Evolutionary conservation across 164 flowering plant species (phyloP), one percentile per base, ranked within the genome.

Genomic region (Tetracentron sinense): DNA sequence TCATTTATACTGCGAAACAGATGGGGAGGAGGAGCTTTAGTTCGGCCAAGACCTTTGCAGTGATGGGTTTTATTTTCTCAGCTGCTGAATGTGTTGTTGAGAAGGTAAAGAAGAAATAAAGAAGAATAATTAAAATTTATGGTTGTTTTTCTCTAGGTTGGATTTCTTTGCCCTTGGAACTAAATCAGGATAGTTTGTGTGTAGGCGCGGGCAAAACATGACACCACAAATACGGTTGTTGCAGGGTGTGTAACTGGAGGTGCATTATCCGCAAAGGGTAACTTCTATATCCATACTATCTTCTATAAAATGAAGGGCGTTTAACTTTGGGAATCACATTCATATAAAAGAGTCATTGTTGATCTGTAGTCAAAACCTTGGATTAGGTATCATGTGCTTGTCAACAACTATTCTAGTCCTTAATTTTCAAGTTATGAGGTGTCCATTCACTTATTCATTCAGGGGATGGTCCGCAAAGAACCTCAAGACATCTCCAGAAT

Each of bases 201-300:
- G 52, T 22, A 94, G 98, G 85, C 85, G 14, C 84, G 97, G 62
- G 98, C 97, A 16, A 90, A 89, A 68, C 98, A 94, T 64, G 98
- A 94, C 69, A 82, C 56, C 0, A 86, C 92, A 12, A 94, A 94
- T 75, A 81, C 98, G 4, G 89, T 77, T 60, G 84, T 89, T 51
- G 98, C 97, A 47, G 98, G 98, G 26, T 94, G 98, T 82, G 89
- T 69, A 19, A 90, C 97, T 46, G 97, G 98, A 50, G 98, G 89
- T 31, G 65, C 85, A 58, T 42, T 94, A 49, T 89, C 98, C 20
- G 96, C 97, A 26, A 90, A 67, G 76, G 97, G 98, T 94, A 84
- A 64, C n/a, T 44, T 68, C 23, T 57, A 22, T 31, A 56, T 47
- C 16, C 31, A 25, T n/a, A n/a, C 16, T 51, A 51, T 33, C 52